Conservation (phyloP, 2,329 filamentous ascomycete species). For the Talaromyces islandicus region DNA sequence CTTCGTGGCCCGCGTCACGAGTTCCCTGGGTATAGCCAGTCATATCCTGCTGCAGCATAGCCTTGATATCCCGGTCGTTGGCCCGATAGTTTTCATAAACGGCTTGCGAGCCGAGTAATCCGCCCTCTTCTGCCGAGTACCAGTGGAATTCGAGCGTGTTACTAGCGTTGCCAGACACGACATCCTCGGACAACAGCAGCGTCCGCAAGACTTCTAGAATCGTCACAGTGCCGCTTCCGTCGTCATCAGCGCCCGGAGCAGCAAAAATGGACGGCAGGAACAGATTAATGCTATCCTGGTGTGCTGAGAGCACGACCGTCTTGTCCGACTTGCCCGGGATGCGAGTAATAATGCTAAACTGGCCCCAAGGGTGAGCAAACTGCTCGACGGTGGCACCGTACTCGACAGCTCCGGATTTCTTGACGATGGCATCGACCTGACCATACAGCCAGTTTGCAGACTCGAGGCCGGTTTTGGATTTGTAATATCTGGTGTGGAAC, state of each 20-base stretch:
- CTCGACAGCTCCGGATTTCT: constrained; percentile 62
- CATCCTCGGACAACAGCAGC: constrained; percentile 65
- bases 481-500: constrained; percentile 55
- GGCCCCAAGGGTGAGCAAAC: constrained; percentile 80
- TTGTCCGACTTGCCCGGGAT: constrained; percentile 80
- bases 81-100: constrained; percentile 80
- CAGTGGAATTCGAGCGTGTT: constrained; percentile 97
- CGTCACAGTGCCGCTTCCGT: constrained; percentile 87
- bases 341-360: constrained; percentile 84
- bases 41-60: constrained; percentile 99
- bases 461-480: constrained; percentile 61
- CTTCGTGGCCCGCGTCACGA: constrained; percentile 71
- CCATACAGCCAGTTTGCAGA: constrained; percentile 82
- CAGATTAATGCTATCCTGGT: constrained; percentile 93
- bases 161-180: constrained; percentile 63
- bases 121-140: constrained; percentile 88
- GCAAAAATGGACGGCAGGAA: constrained; percentile 77
- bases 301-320: constrained; percentile 82
- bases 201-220: constrained; percentile 87
- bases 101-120: constrained; percentile 79
- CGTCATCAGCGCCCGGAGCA: constrained; percentile 91
- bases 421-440: constrained; percentile 67
- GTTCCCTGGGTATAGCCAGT: constrained; percentile 82
- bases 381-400: constrained; percentile 62
- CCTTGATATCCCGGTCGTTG: constrained; percentile 69